A percentile compares a stretch with the other conserved stretches of the same genome.
phyloP scores from a whole-genome alignment of 345 rosid genomes.

The Melaleuca alternifolia region DNA sequence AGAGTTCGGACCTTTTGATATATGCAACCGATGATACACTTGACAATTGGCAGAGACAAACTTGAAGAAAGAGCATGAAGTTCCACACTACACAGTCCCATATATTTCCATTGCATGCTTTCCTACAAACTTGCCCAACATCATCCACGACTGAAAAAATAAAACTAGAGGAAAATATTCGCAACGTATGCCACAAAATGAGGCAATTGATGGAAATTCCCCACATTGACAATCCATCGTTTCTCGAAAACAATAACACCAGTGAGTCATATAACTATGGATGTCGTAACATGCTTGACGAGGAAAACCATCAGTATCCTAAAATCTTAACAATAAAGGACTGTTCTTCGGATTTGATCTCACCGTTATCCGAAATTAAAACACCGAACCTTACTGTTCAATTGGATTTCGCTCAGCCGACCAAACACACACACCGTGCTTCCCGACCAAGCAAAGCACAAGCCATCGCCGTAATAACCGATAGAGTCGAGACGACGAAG shows the following conservation, averaged over 20 bases:
- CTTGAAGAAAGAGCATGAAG: neutral
- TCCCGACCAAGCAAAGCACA: neutral
- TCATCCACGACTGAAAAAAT: neutral
- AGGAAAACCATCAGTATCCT: neutral
- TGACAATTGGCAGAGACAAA: neutral
- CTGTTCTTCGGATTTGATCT: neutral
- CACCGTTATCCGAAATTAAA: neutral
- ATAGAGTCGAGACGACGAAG: neutral
- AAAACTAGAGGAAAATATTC: neutral
- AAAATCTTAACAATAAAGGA: neutral
- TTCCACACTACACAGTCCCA: neutral
- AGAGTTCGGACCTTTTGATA: neutral
- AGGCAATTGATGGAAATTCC: neutral
- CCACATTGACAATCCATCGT: neutral
- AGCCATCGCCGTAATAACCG: neutral
- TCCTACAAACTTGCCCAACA: neutral
- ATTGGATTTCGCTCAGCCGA: neutral
- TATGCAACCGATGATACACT: neutral
- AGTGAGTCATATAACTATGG: neutral
- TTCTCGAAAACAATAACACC: neutral
- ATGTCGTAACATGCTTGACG: neutral
- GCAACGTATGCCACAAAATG: neutral
- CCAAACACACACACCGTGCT: neutral
- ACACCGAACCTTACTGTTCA: neutral
- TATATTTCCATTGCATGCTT: neutral